Evolutionary conservation across 1,284 basidiomycete species (phyloP).

Genomic region (Moesziomyces antarcticus): DNA sequence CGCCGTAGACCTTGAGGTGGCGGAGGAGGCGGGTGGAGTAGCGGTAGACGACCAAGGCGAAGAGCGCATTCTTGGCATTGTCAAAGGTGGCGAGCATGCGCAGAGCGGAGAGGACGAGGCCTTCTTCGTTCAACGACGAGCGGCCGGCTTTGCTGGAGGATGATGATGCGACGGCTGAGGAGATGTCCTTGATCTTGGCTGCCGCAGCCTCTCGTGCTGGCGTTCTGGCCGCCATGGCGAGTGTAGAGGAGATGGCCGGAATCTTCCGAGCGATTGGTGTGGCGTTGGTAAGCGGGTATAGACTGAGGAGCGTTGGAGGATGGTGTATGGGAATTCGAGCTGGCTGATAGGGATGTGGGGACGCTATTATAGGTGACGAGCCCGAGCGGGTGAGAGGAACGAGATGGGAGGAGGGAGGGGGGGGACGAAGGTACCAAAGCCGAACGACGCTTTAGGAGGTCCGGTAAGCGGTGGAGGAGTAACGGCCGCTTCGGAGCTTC

Average conservation of each 20-base stretch:
- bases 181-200: constrained; percentile 30
- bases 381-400: too few species aligned
- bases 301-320: too few species aligned
- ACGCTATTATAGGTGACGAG: too few species aligned
- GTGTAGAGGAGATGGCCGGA: neutral
- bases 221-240: constrained; percentile 32
- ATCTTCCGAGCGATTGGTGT: too few species aligned
- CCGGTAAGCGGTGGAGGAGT: neutral
- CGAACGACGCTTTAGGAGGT: neutral
- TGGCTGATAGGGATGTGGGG: too few species aligned
- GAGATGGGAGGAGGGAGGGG: too few species aligned
- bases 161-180: constrained; percentile 6
- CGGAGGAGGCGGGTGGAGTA: constrained; percentile 46
- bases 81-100: constrained; percentile 39
- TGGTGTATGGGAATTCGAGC: too few species aligned
- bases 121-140: constrained; percentile 11
- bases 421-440: too few species aligned
- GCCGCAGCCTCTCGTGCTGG: constrained; percentile 69
- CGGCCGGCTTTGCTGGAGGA: neutral
- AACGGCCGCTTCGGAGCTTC: too few species aligned
- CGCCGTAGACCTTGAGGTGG: constrained; percentile 57
- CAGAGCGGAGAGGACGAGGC: constrained; percentile 17
- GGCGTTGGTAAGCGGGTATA: too few species aligned
- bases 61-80: constrained; percentile 57
- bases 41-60: constrained; percentile 50